phyloP scores from a whole-genome alignment of 2,329 filamentous ascomycete species.

The Albifimbria verrucaria region DNA sequence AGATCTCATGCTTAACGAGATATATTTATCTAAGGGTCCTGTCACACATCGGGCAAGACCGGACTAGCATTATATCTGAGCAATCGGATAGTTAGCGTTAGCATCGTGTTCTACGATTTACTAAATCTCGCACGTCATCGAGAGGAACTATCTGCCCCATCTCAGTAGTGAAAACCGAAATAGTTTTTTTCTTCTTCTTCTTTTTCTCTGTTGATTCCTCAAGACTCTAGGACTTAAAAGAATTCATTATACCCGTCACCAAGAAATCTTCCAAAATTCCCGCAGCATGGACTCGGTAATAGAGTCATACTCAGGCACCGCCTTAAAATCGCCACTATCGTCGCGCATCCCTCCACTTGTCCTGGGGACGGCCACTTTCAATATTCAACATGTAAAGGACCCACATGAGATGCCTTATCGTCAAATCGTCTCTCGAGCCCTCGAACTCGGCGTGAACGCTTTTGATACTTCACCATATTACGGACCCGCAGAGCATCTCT shows the following conservation, averaged over 20 bases:
- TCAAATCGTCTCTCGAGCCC: neutral
- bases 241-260: neutral
- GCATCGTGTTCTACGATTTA: neutral
- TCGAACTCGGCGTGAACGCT: neutral
- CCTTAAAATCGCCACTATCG: neutral
- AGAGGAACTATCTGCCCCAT: neutral
- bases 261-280: neutral
- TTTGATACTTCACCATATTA: constrained; percentile 6
- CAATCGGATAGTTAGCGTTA: neutral
- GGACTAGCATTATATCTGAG: too few species aligned
- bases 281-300: neutral
- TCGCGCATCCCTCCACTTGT: neutral
- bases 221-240: neutral
- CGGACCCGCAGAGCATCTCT: constrained; percentile 2
- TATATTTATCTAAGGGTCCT: too few species aligned
- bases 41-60: too few species aligned
- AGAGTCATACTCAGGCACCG: neutral
- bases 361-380: constrained; percentile 1
- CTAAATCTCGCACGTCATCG: neutral
- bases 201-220: too few species aligned
- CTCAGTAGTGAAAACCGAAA: neutral
- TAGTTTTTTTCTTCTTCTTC: neutral
- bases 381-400: constrained; percentile 1
- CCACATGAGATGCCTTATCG: constrained; percentile 2
- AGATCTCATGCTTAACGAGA: too few species aligned